These are phyloP conservation scores for Monascus purpureus DNA, from an alignment of 495 filamentous ascomycete species.

Conservation along the genomic window DNA sequence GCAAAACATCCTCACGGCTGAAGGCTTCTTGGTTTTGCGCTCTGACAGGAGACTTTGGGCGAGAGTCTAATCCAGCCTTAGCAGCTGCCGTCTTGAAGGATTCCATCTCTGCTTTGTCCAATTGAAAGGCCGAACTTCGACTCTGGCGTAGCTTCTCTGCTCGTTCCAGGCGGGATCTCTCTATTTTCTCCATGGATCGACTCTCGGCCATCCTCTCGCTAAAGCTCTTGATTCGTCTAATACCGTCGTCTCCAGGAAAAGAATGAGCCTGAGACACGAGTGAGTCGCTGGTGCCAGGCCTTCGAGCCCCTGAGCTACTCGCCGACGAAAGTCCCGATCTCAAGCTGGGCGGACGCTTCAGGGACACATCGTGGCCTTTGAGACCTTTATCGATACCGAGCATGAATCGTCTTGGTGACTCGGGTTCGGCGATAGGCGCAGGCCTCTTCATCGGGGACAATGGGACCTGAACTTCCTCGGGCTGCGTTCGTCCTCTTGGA, in stretches of 20 bases:
- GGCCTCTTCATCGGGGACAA: constrained; percentile 56
- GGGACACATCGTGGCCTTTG: constrained; percentile 67
- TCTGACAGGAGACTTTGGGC: constrained; percentile 26
- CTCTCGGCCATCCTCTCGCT: constrained; percentile 72
- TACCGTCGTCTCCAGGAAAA: constrained; percentile 12
- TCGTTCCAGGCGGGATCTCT: constrained; percentile 35
- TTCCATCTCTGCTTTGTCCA: constrained; percentile 52
- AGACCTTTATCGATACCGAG: constrained; percentile 86
- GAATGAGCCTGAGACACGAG: constrained; percentile 14
- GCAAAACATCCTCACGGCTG: constrained; percentile 51
- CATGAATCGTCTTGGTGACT: constrained; percentile 63
- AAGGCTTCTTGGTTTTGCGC: constrained; percentile 36
- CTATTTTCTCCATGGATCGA: constrained; percentile 34
- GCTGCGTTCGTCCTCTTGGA: constrained; percentile 5
- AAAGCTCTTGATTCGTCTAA: constrained; percentile 51
- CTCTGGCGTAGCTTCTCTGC: constrained; percentile 40
- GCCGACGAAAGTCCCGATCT: constrained; percentile 12
- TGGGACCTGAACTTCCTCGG: constrained; percentile 55
- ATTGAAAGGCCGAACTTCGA: constrained; percentile 58
- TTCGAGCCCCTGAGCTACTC: constrained; percentile 19
- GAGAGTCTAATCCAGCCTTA: constrained; percentile 17
- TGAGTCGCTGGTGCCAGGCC: constrained; percentile 11
- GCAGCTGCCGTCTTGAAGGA: constrained; percentile 47
- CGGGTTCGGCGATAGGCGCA: constrained; percentile 34
- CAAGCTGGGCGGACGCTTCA: constrained; percentile 53